These are phyloP conservation scores for Euclidium syriacum DNA, from an alignment of 345 rosid species.

Conservation along the genomic window DNA sequence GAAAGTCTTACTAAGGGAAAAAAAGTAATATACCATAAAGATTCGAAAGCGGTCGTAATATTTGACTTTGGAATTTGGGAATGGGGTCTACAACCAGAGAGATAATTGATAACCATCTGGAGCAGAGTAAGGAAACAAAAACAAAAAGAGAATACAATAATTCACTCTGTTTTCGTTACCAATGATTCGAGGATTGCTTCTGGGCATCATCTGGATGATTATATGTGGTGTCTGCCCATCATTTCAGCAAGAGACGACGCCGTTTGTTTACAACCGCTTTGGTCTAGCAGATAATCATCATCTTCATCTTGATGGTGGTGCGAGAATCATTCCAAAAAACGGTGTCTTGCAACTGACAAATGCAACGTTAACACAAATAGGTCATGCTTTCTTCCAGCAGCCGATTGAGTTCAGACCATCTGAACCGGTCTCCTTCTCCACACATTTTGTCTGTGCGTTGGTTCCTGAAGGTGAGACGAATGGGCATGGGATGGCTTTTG, in stretches of 20 bases:
- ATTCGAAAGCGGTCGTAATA: conserved; percentile 8
- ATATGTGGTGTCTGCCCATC: conserved; percentile 13
- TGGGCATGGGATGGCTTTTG: conserved; percentile 46
- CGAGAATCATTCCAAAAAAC: conserved; percentile 25
- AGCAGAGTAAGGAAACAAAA: not conserved
- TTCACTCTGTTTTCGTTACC: not conserved
- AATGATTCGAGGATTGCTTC: conserved; percentile 25
- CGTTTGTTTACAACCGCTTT: conserved; percentile 43
- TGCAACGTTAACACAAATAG: conserved; percentile 23
- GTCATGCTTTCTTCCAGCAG: conserved; percentile 37
- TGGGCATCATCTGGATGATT: not conserved
- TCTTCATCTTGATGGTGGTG: conserved; percentile 30
- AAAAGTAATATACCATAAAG: conserved; percentile 10
- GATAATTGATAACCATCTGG: not conserved
- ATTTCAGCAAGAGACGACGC: conserved; percentile 17
- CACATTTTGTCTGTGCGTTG: conserved; percentile 38
- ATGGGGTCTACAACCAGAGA: conserved; percentile 12
- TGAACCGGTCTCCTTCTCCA: conserved; percentile 33
- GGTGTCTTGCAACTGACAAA: conserved; percentile 53
- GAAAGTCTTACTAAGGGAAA: conserved; percentile 3
- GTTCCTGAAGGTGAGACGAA: conserved; percentile 25
- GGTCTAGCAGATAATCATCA: conserved; percentile 17
- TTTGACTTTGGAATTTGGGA: not conserved
- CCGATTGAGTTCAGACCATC: conserved; percentile 38
- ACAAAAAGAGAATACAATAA: not conserved